Evolutionary conservation across 1,139 yeast species (phyloP).

Genomic region (Yamadazyma dushanensis): DNA sequence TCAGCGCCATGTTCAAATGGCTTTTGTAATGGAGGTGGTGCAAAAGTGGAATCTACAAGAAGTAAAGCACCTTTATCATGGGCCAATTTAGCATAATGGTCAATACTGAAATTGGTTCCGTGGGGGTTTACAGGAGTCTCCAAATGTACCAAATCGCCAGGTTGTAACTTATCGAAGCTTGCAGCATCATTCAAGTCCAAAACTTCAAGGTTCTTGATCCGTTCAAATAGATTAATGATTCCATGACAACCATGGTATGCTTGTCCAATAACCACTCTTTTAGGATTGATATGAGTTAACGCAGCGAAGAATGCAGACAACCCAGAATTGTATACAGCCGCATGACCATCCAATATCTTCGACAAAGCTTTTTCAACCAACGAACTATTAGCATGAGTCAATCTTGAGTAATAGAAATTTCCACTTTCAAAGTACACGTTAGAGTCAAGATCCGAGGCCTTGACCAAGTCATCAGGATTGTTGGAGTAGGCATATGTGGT

Average conservation of each 20-base stretch:
- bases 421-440: conserved; percentile 15
- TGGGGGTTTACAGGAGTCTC: conserved; percentile 90
- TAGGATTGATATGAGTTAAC: conserved; percentile 71
- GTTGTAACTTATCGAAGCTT: conserved; percentile 46
- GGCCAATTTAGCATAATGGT: conserved; percentile 61
- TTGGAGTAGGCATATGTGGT: conserved; percentile 71
- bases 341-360: conserved; percentile 54
- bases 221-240: conserved; percentile 58
- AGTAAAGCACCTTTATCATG: conserved; percentile 70
- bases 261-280: conserved; percentile 69
- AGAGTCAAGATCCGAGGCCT: conserved; percentile 34
- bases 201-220: conserved; percentile 59
- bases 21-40: conserved; percentile 87
- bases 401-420: conserved; percentile 61
- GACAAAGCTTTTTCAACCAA: conserved; percentile 70
- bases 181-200: conserved; percentile 42
- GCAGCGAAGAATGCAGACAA: conserved; percentile 79
- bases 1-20: conserved; percentile 84
- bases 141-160: conserved; percentile 78
- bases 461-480: conserved; percentile 54
- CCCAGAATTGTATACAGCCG: conserved; percentile 75
- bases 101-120: conserved; percentile 68
- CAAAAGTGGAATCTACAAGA: conserved; percentile 83
- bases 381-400: conserved; percentile 68
- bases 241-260: conserved; percentile 87